Conservation (phyloP, 164 flowering plant species). For the Stephania cephalantha region DNA sequence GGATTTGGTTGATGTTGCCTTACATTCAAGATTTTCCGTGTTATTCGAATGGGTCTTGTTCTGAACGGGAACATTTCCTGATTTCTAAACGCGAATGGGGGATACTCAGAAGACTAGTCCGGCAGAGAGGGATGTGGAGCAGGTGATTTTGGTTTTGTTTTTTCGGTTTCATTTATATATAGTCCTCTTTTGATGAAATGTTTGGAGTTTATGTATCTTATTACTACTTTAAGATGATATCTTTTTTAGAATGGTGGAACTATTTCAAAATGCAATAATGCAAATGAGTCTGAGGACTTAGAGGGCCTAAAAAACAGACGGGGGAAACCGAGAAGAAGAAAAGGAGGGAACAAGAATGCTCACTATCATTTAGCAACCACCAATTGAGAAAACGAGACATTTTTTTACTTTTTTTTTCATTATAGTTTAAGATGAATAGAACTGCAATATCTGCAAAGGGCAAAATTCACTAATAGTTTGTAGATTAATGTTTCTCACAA, state of each 20-base stretch:
- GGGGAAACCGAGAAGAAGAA: neutral
- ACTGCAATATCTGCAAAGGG: neutral
- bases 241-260: neutral
- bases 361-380: neutral
- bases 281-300: neutral
- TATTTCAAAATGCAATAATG: conserved; percentile 1
- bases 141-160: conserved; percentile 32
- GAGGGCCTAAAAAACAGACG: neutral
- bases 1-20: conserved; percentile 7
- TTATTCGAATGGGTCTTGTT: conserved; percentile 46
- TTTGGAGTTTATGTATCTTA: neutral
- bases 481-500: neutral
- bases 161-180: neutral
- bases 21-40: conserved; percentile 7
- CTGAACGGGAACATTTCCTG: conserved; percentile 20
- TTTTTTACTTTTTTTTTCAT: neutral
- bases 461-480: neutral
- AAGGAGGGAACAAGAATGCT: neutral
- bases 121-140: conserved; percentile 67
- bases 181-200: neutral
- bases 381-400: neutral
- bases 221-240: neutral
- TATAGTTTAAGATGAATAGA: neutral
- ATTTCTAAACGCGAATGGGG: conserved; percentile 64
- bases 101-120: conserved; percentile 47